Percentiles rank a stretch among this genome's conserved stretches.
These are phyloP conservation scores for Alternaria sp. DNA, from an alignment of 2,329 filamentous ascomycete species.

Conservation along the genomic window DNA sequence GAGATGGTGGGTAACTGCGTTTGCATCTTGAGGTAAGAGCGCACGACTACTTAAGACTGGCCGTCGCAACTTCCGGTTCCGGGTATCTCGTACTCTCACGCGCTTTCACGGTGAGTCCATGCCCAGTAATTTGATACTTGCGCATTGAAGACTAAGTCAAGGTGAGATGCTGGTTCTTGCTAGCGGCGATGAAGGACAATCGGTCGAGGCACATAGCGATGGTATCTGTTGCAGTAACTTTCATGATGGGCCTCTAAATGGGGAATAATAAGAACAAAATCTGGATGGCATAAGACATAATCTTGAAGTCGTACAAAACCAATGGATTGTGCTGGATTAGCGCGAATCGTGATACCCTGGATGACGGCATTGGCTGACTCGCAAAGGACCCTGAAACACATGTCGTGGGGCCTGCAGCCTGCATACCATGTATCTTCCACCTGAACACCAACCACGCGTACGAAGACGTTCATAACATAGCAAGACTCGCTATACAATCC, in stretches of 20 bases:
- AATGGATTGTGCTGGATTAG: not conserved
- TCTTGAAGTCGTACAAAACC: not conserved
- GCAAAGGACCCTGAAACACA: conserved; percentile 25
- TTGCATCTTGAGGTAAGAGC: conserved; percentile 14
- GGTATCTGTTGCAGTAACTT: not conserved
- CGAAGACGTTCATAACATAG: conserved; percentile 4
- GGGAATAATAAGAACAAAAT: not conserved
- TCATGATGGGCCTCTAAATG: not conserved
- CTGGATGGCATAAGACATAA: not conserved
- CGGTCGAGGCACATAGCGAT: not conserved
- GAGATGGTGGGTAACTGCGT: not conserved
- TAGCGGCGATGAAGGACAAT: not conserved
- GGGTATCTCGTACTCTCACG: not conserved
- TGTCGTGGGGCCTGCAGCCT: conserved; percentile 11
- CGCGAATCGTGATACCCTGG: conserved; percentile 13
- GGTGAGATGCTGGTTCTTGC: not conserved
- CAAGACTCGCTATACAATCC: conserved; percentile 2
- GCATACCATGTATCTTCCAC: conserved; percentile 15
- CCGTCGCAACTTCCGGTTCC: not conserved
- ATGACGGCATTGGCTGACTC: conserved; percentile 28
- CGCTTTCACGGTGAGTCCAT: not conserved
- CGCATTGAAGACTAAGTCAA: not conserved
- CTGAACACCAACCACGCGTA: conserved; percentile 1
- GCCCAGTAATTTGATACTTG: not conserved
- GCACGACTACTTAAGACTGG: not conserved